Percentiles rank a stretch among this genome's conserved stretches.
Evolutionary conservation across 805 yeast genomes (phyloP).

Genomic region (Ogataea glucozyma): DNA sequence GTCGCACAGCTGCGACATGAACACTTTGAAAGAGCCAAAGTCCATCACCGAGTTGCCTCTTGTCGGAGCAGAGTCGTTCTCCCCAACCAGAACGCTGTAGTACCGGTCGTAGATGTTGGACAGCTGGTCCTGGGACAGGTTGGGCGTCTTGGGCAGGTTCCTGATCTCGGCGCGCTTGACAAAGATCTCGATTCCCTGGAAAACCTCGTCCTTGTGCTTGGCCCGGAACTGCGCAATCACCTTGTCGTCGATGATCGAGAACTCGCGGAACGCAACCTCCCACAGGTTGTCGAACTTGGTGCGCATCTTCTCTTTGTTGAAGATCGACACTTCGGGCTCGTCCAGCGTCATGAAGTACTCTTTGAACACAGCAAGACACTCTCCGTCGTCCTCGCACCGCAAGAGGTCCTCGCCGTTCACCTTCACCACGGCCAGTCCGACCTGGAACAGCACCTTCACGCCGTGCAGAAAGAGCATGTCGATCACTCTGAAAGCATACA

Average conservation of each 20-base stretch:
- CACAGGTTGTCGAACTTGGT: constrained; percentile 87
- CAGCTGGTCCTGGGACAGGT: constrained; percentile 57
- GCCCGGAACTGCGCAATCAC: constrained; percentile 67
- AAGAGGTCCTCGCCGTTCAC: constrained; percentile 84
- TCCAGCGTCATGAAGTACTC: constrained; percentile 77
- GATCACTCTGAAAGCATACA: constrained; percentile 86
- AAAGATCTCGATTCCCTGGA: constrained; percentile 83
- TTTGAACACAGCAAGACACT: constrained; percentile 82
- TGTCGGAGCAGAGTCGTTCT: constrained; percentile 62
- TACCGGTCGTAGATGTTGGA: constrained; percentile 82
- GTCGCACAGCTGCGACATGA: constrained; percentile 77
- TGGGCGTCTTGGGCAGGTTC: constrained; percentile 73
- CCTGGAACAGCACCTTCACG: constrained; percentile 84
- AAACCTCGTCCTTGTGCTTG: constrained; percentile 72
- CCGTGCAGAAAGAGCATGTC: constrained; percentile 93
- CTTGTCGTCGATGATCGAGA: constrained; percentile 74
- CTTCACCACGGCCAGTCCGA: constrained; percentile 86
- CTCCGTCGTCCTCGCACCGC: constrained; percentile 86
- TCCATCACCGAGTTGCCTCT: constrained; percentile 68
- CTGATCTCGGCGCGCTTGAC: constrained; percentile 90
- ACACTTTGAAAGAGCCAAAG: constrained; percentile 65
- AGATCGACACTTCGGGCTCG: constrained; percentile 70
- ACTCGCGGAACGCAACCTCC: constrained; percentile 92
- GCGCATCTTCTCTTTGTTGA: constrained; percentile 61
- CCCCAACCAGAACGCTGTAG: constrained; percentile 69